phyloP scores from a whole-genome alignment of 2,329 filamentous ascomycete genomes.

The Sordariomycetes sp. region DNA sequence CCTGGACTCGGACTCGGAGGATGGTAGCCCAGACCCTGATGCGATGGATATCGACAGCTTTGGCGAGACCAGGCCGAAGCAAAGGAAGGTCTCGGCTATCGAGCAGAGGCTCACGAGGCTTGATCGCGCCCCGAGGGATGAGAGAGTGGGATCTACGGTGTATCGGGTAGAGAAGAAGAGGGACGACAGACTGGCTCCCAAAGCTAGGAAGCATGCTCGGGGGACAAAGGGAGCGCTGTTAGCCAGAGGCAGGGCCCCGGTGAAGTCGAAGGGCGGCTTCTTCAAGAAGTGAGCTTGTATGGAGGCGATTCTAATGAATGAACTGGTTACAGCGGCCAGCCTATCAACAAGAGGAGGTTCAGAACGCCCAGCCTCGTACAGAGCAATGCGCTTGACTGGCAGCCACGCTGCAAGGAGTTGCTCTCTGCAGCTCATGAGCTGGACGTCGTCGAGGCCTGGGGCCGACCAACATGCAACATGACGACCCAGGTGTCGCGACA shows the following conservation, averaged over 20 bases:
- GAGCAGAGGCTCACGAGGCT: constrained; percentile 27
- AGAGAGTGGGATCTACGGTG: constrained; percentile 41
- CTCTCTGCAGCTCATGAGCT: no score
- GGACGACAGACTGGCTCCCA: constrained; percentile 40
- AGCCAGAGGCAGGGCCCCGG: constrained; percentile 29
- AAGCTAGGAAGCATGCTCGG: constrained; percentile 29
- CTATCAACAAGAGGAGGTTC: no score
- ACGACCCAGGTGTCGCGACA: no score
- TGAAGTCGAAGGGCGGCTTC: constrained; percentile 30
- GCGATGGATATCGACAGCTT: constrained; percentile 12
- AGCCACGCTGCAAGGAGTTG: no score
- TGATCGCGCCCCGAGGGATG: constrained; percentile 32
- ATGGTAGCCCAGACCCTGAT: constrained; percentile 17
- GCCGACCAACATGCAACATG: no score
- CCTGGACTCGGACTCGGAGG: constrained; percentile 33
- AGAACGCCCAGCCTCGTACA: no score
- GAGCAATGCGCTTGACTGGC: no score
- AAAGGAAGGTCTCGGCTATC: constrained; percentile 32
- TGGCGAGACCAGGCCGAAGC: constrained; percentile 22
- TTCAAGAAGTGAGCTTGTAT: constrained; percentile 17
- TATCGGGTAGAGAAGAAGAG: constrained; percentile 37
- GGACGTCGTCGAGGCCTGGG: no score
- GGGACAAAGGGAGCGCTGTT: constrained; percentile 35
- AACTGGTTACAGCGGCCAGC: neutral
- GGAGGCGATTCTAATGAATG: neutral